phyloP scores from a whole-genome alignment of 2,329 filamentous ascomycete species.

The Aureobasidium melanogenum region DNA sequence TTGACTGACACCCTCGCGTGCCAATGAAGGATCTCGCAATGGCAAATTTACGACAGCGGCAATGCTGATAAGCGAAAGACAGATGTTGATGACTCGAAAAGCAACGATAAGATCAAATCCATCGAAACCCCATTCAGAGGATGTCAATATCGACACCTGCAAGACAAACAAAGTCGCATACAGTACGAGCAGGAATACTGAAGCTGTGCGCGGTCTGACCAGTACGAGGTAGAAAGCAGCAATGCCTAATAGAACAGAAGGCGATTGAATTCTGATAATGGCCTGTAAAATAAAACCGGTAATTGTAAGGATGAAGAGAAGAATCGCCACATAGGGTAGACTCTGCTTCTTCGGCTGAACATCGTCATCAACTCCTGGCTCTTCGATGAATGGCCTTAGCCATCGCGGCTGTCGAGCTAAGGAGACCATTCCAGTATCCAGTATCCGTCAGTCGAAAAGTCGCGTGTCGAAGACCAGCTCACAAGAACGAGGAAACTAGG shows the following conservation, averaged over 20 bases:
- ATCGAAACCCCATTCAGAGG: neutral
- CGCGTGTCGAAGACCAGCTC: neutral
- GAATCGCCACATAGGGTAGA: slow-evolving; percentile 22
- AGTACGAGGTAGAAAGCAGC: slow-evolving; percentile 19
- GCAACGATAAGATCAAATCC: slow-evolving; percentile 4
- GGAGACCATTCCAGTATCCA: neutral
- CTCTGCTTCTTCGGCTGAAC: slow-evolving; percentile 25
- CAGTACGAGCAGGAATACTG: slow-evolving; percentile 19
- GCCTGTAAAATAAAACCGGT: slow-evolving; percentile 9
- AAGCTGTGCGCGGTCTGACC: slow-evolving; percentile 21
- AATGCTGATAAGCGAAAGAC: slow-evolving; percentile 38
- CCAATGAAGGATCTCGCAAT: slow-evolving; percentile 51
- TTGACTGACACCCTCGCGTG: slow-evolving; percentile 49
- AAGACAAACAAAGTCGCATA: slow-evolving; percentile 18
- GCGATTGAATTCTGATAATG: slow-evolving; percentile 13
- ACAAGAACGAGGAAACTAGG: neutral
- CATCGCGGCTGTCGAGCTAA: slow-evolving; percentile 26
- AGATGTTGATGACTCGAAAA: slow-evolving; percentile 14
- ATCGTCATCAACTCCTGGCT: slow-evolving; percentile 21
- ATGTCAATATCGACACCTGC: slow-evolving; percentile 11
- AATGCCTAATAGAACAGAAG: slow-evolving; percentile 16
- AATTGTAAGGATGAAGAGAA: slow-evolving; percentile 22
- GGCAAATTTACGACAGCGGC: slow-evolving; percentile 58
- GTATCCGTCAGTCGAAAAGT: neutral
- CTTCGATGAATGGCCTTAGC: slow-evolving; percentile 43